Evolutionary conservation across 192 early-diverging fungal species (phyloP).

Genomic region (Podila horticola): DNA sequence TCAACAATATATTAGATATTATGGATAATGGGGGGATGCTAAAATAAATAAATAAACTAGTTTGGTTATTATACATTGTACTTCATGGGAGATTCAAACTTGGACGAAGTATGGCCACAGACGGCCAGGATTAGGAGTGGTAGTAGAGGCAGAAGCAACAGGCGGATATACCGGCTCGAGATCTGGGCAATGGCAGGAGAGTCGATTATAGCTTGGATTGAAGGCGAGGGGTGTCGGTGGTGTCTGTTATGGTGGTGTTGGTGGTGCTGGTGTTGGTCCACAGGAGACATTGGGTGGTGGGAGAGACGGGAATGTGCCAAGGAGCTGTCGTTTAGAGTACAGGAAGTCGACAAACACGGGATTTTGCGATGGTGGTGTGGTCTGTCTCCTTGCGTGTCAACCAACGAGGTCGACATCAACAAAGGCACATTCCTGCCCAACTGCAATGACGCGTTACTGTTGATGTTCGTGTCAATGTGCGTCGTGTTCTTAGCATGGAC

Average conservation of each 20-base stretch:
- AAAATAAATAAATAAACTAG: neutral
- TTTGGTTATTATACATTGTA: slow-evolving; percentile 15
- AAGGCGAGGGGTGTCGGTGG: neutral
- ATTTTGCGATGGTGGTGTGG: neutral
- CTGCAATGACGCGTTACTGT: slow-evolving; percentile 3
- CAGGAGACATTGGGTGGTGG: neutral
- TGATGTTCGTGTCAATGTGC: neutral
- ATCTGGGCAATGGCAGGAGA: slow-evolving; percentile 32
- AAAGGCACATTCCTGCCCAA: neutral
- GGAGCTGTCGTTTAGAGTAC: neutral
- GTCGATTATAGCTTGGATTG: neutral
- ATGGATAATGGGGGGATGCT: neutral
- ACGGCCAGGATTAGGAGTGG: slow-evolving; percentile 33
- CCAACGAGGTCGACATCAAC: too few species aligned
- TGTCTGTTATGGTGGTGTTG: neutral
- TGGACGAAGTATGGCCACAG: slow-evolving; percentile 40
- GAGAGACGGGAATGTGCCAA: neutral
- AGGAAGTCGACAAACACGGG: neutral
- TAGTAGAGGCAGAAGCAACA: slow-evolving; percentile 34
- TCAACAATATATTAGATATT: neutral
- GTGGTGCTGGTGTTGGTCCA: neutral
- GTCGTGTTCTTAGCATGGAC: neutral
- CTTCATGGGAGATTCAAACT: slow-evolving; percentile 32
- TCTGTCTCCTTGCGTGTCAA: too few species aligned
- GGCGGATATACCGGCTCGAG: slow-evolving; percentile 40